Evolutionary conservation across 2,329 filamentous ascomycete genomes (phyloP).

Genomic region (Curvularia sp.): DNA sequence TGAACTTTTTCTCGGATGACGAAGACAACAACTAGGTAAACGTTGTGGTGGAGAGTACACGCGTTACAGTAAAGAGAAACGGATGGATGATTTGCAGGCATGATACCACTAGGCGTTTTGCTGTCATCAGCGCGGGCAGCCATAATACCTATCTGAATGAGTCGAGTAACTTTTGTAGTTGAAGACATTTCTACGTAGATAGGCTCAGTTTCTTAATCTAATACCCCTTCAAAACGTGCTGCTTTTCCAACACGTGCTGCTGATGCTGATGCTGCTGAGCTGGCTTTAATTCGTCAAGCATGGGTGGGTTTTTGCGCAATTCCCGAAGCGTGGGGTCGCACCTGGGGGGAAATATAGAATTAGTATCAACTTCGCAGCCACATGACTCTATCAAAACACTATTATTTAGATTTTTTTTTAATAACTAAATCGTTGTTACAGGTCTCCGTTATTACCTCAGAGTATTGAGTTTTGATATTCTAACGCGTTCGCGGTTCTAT

Average conservation of each 20-base stretch:
- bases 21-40: slow-evolving; percentile 40
- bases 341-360: too few relatives aligned
- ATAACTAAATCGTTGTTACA: too few relatives aligned
- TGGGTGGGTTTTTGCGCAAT: not conserved
- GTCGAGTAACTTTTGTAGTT: slow-evolving; percentile 11
- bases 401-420: too few relatives aligned
- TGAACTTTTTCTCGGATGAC: slow-evolving; percentile 87
- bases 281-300: not conserved
- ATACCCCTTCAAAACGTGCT: slow-evolving; percentile 11
- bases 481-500: too few relatives aligned
- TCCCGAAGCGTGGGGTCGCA: slow-evolving; percentile 1
- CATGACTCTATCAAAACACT: too few relatives aligned
- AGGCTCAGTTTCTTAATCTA: slow-evolving; percentile 20
- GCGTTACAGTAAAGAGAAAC: slow-evolving; percentile 16
- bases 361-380: too few relatives aligned
- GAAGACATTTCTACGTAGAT: slow-evolving; percentile 13
- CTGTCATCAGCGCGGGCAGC: slow-evolving; percentile 9
- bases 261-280: not conserved
- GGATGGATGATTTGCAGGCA: slow-evolving; percentile 17
- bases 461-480: too few relatives aligned
- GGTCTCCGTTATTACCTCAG: too few relatives aligned
- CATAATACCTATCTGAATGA: slow-evolving; percentile 6
- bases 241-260: not conserved
- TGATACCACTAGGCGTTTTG: slow-evolving; percentile 33
- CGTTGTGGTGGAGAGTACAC: slow-evolving; percentile 10